phyloP scores from a whole-genome alignment of 768 basidiomycete species.

The Lactarius sp. region DNA sequence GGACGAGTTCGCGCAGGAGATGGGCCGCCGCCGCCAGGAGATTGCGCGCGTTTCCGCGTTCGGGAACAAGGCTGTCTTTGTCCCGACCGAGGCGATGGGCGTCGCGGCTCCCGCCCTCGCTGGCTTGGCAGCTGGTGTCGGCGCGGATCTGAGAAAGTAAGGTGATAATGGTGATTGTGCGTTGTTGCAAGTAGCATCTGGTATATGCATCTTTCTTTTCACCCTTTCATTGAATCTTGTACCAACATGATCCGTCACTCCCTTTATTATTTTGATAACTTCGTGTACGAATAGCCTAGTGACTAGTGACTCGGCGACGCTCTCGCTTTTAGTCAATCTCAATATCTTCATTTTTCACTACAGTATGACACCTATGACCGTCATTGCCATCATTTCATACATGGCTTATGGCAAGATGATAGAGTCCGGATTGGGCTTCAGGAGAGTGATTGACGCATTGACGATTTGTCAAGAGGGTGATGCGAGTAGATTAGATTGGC shows the following conservation, averaged over 20 bases:
- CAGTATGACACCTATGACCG: too few species aligned
- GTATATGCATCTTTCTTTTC: background rate
- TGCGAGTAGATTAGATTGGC: too few species aligned
- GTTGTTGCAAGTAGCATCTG: background rate
- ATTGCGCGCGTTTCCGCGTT: conserved; percentile 58
- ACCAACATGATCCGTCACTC: background rate
- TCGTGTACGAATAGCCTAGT: background rate
- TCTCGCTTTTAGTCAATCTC: background rate
- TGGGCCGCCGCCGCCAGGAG: conserved; percentile 66
- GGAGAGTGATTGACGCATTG: too few species aligned
- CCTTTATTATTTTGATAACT: background rate
- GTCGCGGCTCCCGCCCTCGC: conserved; percentile 53
- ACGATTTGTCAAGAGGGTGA: too few species aligned
- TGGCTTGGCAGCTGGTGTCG: conserved; percentile 70
- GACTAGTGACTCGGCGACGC: background rate
- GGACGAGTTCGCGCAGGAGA: conserved; percentile 72
- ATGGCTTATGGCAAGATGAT: too few species aligned
- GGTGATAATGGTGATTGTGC: background rate
- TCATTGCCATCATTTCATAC: too few species aligned
- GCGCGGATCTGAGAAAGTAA: conserved; percentile 28
- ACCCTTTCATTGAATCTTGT: background rate
- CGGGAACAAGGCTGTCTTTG: conserved; percentile 65
- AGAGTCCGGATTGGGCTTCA: too few species aligned
- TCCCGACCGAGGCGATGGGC: conserved; percentile 56
- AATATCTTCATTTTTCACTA: background rate